These are phyloP conservation scores for Rheum nobile DNA, from an alignment of 148 eudicot genomes.

Conservation along the genomic window DNA sequence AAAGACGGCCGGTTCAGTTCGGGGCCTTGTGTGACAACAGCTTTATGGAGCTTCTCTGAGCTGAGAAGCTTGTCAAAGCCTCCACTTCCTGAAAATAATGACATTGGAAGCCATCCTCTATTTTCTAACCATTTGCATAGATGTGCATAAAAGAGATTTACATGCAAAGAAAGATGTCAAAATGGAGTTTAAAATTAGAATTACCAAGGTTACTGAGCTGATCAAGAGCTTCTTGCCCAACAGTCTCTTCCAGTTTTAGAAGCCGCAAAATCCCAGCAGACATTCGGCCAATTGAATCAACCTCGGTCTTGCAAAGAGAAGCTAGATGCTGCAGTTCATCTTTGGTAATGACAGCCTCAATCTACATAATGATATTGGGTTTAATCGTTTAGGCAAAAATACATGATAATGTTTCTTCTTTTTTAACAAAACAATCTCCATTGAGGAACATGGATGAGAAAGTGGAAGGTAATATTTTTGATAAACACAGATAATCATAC, in stretches of 20 bases:
- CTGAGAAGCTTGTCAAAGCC: conserved; percentile 55
- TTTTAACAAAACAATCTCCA: too few species aligned
- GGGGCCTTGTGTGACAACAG: background rate
- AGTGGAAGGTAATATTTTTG: background rate
- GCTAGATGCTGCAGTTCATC: conserved; percentile 81
- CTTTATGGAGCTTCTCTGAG: conserved; percentile 26
- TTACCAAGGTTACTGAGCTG: conserved; percentile 91
- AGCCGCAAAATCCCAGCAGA: conserved; percentile 71
- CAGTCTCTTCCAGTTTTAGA: conserved; percentile 64
- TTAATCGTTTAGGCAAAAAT: background rate
- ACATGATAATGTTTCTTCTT: too few species aligned
- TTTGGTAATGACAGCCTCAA: conserved; percentile 91
- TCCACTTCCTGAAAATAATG: conserved; percentile 48
- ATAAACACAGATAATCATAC: conserved; percentile 24
- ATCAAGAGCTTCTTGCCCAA: conserved; percentile 74
- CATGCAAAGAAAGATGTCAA: background rate
- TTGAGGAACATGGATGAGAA: background rate
- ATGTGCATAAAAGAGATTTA: background rate
- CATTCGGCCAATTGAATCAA: conserved; percentile 77
- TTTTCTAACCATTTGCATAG: too few species aligned
- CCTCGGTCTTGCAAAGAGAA: conserved; percentile 72
- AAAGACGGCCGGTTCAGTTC: conserved; percentile 11
- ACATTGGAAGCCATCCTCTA: background rate
- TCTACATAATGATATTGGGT: conserved; percentile 23
- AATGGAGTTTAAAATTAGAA: background rate